Base-by-base conservation (phyloP, 116 monocot genomes). In the Papilionanthe hybrid region DNA sequence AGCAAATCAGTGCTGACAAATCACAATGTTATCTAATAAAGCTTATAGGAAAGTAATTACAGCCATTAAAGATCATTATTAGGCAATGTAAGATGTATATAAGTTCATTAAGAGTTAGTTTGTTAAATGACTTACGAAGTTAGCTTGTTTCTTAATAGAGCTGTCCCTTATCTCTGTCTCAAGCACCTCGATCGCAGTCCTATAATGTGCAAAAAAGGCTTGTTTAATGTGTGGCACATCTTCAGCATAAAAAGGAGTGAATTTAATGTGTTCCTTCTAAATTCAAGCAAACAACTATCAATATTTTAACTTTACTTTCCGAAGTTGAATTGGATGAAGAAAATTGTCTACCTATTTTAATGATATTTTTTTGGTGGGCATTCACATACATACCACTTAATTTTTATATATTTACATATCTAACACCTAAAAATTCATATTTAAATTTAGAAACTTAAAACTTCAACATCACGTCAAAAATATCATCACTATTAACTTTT, bases 121-220 rank as follows among this genome's bases (percentile, higher is more conserved):
- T 44, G 77, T 72, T 76, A 41, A 77, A n/a, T 20, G 69, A 74
- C 89, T 84, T 90, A 98, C 94, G 44, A 81, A 76, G n/a, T 87
- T 63, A 75, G 72, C n/a, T 72, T 90, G 86, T 66, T 85, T 32
- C 18, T 67, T 68, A 15, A 55, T 77, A 41, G 58, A 30, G 78
- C 77, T 25, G 76, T 82, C 86, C 80, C 77, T 82, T 57, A 95
- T 65, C 72, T 93, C 88, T 71, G 79, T 69, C 83, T 95, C 91
- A 72, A 99, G 82, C 75, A 91, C 79, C 82, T 99, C 95, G 83
- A 99, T 78, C 78, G 99, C 93, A 83, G 86, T 91, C 84, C 98
- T 98, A 74, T 47, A 79, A 89, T 86, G 50, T 42, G 50, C 56
- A 77, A 17, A 25, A 15, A 75, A 75, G 49, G 23, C 11, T 12